Percentiles rank a stretch among this genome's conserved stretches.
Evolutionary conservation across 2,329 filamentous ascomycete genomes (phyloP).

Genomic region (Pestalotiopsis sp.): DNA sequence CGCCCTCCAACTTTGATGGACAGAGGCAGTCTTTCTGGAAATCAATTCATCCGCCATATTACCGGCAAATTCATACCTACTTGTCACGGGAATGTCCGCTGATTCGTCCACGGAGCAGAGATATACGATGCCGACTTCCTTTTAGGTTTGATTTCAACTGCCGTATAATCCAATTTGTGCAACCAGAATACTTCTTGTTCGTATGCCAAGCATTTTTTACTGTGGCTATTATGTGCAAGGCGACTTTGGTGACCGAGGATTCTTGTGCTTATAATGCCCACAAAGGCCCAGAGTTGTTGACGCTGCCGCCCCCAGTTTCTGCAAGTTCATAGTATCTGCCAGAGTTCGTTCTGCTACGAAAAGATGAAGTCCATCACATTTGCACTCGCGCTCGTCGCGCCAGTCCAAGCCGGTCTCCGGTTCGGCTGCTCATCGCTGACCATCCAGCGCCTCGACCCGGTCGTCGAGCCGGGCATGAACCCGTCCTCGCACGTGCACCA

Average conservation of each 20-base stretch:
- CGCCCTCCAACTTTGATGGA: background rate
- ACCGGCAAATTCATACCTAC: background rate
- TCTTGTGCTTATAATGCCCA: background rate
- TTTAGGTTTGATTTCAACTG: background rate
- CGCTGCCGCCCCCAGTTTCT: background rate
- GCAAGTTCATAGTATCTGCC: background rate
- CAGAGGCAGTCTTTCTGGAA: background rate
- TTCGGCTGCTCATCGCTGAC: constrained; percentile 32
- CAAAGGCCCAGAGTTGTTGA: background rate
- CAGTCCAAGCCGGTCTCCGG: constrained; percentile 31
- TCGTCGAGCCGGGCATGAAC: constrained; percentile 30
- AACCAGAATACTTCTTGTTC: background rate
- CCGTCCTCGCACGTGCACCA: constrained; percentile 34
- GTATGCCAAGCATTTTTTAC: background rate
- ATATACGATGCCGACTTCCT: background rate
- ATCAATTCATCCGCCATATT: constrained; percentile 2
- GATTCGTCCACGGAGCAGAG: background rate
- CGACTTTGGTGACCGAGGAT: no score
- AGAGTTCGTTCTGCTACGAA: background rate
- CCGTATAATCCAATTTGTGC: background rate
- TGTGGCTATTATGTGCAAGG: background rate
- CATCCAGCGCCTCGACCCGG: constrained; percentile 32
- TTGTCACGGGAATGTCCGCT: background rate
- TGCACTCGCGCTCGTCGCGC: constrained; percentile 15
- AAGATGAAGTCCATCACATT: background rate